phyloP scores from a whole-genome alignment of 164 flowering plant species.

The Litsea cubeba region DNA sequence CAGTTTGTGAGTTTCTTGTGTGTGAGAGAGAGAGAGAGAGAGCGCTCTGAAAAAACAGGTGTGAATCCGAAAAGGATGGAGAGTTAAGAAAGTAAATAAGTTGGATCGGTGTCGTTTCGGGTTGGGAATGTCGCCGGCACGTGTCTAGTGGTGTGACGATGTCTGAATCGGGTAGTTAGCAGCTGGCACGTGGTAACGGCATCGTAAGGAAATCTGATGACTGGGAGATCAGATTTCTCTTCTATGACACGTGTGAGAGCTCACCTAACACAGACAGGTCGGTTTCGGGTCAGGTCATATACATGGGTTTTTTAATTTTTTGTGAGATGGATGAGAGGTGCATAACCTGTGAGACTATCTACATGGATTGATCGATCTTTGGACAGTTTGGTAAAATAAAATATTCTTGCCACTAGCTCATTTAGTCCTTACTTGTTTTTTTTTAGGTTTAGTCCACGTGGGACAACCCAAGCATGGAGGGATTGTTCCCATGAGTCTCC shows the following conservation, averaged over 20 bases:
- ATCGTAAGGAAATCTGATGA: background rate
- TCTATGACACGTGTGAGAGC: too few species aligned
- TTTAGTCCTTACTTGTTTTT: rapidly evolving
- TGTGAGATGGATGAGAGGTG: background rate
- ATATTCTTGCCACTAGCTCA: too few species aligned
- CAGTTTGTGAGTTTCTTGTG: background rate
- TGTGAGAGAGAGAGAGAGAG: background rate
- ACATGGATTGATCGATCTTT: background rate
- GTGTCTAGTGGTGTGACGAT: background rate
- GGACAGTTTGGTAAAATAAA: too few species aligned
- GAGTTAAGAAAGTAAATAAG: background rate
- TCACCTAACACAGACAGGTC: too few species aligned
- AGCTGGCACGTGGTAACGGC: background rate
- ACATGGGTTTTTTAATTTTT: background rate
- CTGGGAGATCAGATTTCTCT: background rate
- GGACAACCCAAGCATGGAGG: too few species aligned
- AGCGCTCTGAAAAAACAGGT: background rate
- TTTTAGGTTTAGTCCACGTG: too few species aligned
- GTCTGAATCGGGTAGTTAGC: background rate
- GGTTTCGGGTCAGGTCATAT: background rate
- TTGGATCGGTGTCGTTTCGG: background rate
- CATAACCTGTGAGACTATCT: background rate
- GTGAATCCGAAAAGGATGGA: background rate
- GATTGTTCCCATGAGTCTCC: too few species aligned
- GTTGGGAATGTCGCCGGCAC: background rate